Evolutionary conservation across 805 yeast genomes (phyloP).

Genomic region (Clavispora fructus): DNA sequence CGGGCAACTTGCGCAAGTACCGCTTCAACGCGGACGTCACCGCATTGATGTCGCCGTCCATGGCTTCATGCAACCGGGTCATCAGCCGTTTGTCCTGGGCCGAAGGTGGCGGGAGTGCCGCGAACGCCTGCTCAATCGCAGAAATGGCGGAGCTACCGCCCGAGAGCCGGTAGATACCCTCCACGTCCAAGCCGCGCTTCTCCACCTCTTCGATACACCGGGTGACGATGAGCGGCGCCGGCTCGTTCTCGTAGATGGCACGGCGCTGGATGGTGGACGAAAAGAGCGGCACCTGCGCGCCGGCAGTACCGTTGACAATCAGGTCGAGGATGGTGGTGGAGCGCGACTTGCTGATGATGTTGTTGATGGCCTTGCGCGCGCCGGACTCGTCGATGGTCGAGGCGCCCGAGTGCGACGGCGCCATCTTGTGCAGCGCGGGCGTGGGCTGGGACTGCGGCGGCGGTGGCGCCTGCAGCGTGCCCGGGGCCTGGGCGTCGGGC

Average conservation of each 20-base stretch:
- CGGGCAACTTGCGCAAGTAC: constrained; percentile 77
- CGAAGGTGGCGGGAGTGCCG: constrained; percentile 20
- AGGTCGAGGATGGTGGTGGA: constrained; percentile 44
- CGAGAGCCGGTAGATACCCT: constrained; percentile 87
- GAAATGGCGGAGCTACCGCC: constrained; percentile 72
- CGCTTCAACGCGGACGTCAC: constrained; percentile 83
- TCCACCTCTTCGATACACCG: constrained; percentile 77
- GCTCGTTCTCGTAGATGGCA: constrained; percentile 53
- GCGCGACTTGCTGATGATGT: constrained; percentile 35
- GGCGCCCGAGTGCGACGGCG: background rate
- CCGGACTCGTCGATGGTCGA: background rate
- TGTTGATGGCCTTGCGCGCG: constrained; percentile 9
- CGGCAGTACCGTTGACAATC: constrained; percentile 16
- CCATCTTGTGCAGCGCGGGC: constrained; percentile 1
- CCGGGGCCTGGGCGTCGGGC: too few species aligned
- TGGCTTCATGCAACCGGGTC: constrained; percentile 27
- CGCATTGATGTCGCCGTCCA: constrained; percentile 74
- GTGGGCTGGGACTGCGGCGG: background rate
- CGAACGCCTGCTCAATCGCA: constrained; percentile 38
- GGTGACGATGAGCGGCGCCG: constrained; percentile 66
- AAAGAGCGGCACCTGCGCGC: constrained; percentile 30
- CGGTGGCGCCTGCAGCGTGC: constrained; percentile 1
- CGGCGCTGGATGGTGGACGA: constrained; percentile 59
- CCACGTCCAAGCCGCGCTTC: constrained; percentile 63
- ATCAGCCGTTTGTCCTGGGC: constrained; percentile 30